These are phyloP conservation scores for Phenoliferia sp. DNA, from an alignment of 1,284 basidiomycete species.

Conservation along the genomic window DNA sequence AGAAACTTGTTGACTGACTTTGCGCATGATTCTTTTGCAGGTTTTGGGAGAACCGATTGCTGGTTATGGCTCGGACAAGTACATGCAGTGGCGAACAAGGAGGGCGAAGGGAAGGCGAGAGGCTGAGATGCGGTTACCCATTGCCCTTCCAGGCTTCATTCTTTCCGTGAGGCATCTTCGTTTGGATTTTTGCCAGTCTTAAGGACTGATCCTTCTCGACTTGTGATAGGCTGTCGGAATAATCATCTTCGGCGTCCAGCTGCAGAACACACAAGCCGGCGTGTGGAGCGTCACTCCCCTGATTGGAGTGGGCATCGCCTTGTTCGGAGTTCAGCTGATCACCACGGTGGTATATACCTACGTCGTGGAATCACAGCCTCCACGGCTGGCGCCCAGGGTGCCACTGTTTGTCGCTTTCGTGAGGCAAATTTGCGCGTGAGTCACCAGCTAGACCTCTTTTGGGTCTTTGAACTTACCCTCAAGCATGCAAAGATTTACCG, in stretches of 20 bases:
- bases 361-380: background rate
- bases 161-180: slow-evolving; percentile 3
- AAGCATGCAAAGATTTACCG: slow-evolving; percentile 6
- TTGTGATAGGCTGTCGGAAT: slow-evolving; percentile 22
- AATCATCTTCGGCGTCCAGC: slow-evolving; percentile 24
- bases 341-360: slow-evolving; percentile 23
- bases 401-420: slow-evolving; percentile 20
- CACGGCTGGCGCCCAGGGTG: background rate
- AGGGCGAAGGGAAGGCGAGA: slow-evolving; percentile 16
- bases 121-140: slow-evolving; percentile 21
- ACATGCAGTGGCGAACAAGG: slow-evolving; percentile 18
- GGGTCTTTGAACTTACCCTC: background rate
- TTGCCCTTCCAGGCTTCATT: slow-evolving; percentile 18
- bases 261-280: slow-evolving; percentile 13
- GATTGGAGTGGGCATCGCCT: slow-evolving; percentile 14
- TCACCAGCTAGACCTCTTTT: background rate
- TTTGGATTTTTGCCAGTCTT: too few relatives aligned
- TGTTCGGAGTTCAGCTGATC: slow-evolving; percentile 24
- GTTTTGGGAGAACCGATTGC: slow-evolving; percentile 26
- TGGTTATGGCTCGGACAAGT: slow-evolving; percentile 18
- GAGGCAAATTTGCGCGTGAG: slow-evolving; percentile 15
- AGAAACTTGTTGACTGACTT: too few relatives aligned
- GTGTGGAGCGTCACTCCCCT: slow-evolving; percentile 11
- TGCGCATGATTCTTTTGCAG: too few relatives aligned
- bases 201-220: too few relatives aligned